These are phyloP conservation scores for Nicotiana attenuata DNA, from an alignment of 257 asterid species.

Conservation along the genomic window DNA sequence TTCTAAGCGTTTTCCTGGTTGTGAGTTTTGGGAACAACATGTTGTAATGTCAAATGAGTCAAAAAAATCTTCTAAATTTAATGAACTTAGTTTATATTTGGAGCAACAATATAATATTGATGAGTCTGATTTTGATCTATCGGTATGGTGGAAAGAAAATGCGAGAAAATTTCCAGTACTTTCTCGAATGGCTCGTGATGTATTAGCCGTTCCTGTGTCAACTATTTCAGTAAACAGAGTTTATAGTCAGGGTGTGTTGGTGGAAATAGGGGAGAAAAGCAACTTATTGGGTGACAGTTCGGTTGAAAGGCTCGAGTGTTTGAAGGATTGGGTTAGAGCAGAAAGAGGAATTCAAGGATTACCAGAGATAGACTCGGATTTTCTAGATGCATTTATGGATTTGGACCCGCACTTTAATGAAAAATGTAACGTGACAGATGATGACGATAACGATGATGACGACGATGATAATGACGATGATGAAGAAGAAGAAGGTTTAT, in stretches of 20 bases:
- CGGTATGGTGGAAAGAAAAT: background rate
- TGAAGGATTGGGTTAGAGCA: background rate
- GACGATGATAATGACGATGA: too few relatives aligned
- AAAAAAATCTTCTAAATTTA: background rate
- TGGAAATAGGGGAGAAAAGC: background rate
- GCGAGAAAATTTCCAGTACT: background rate
- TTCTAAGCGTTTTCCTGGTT: slow-evolving; percentile 3
- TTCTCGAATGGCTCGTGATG: background rate
- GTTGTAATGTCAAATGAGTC: background rate
- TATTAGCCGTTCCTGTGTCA: background rate
- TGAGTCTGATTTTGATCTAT: background rate
- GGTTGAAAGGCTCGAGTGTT: background rate
- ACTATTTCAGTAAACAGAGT: background rate
- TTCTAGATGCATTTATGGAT: background rate
- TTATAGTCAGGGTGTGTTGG: background rate
- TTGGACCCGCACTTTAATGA: background rate
- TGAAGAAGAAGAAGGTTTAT: too few relatives aligned
- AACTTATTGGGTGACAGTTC: background rate
- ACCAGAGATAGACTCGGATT: background rate
- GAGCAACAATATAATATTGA: background rate
- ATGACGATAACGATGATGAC: too few relatives aligned
- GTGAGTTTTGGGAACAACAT: background rate
- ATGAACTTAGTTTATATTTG: background rate
- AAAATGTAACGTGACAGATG: background rate
- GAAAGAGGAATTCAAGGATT: background rate